phyloP scores from a whole-genome alignment of 2,329 filamentous ascomycete species.

The Fusarium tricinctum region DNA sequence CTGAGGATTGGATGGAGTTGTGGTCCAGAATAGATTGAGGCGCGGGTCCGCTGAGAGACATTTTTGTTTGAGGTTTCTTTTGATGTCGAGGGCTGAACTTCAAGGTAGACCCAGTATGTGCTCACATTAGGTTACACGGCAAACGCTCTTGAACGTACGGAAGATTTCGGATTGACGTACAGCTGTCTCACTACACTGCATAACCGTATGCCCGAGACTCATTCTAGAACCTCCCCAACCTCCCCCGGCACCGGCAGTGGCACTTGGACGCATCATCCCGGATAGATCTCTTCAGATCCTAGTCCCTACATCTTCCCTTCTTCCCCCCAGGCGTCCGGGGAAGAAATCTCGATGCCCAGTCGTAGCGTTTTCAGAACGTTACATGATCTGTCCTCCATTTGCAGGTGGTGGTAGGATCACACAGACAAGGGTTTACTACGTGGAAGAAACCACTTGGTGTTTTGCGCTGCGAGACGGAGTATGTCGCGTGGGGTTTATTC shows the following conservation, averaged over 20 bases:
- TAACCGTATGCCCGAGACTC: slow-evolving; percentile 25
- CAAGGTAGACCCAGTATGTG: neutral
- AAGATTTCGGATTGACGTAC: slow-evolving; percentile 17
- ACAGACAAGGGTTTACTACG: neutral
- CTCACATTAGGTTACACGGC: neutral
- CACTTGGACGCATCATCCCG: neutral
- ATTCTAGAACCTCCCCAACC: slow-evolving; percentile 21
- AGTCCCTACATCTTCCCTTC: slow-evolving; percentile 1
- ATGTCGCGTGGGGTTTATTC: slow-evolving; percentile 24
- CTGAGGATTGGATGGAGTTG: slow-evolving; percentile 3
- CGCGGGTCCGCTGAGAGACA: neutral
- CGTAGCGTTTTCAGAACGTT: slow-evolving; percentile 10
- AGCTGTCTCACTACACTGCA: slow-evolving; percentile 31
- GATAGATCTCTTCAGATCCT: slow-evolving; percentile 29
- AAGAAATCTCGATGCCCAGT: slow-evolving; percentile 20
- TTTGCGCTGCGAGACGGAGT: slow-evolving; percentile 23
- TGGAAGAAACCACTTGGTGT: slow-evolving; percentile 12
- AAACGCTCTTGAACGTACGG: slow-evolving; percentile 11
- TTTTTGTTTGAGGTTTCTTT: slow-evolving; percentile 6
- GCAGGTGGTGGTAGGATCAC: neutral
- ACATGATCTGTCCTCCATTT: slow-evolving; percentile 28
- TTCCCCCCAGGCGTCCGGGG: slow-evolving; percentile 18
- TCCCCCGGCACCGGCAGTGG: slow-evolving; percentile 9
- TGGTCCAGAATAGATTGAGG: neutral
- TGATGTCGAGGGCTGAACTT: slow-evolving; percentile 20